A percentile compares a stretch with the other conserved stretches of the same genome.
Evolutionary conservation across 352 stramenopile genomes (phyloP).

Genomic region (Pythium sukuiense): DNA sequence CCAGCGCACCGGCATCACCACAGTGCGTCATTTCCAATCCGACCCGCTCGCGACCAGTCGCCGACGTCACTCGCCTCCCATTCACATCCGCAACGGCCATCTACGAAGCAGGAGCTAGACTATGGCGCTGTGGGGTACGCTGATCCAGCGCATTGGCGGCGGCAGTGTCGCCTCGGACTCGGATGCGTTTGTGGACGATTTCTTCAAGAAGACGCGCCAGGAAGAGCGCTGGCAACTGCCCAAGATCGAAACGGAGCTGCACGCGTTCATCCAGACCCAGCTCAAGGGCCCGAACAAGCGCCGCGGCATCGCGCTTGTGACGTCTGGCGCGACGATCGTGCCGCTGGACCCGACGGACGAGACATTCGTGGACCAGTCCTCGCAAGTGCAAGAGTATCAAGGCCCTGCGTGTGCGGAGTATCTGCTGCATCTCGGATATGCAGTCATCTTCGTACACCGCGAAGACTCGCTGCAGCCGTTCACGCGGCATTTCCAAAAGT

Average conservation of each 20-base stretch:
- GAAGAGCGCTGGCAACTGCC: slow-evolving; percentile 60
- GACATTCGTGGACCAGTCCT: slow-evolving; percentile 75
- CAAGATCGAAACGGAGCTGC: slow-evolving; percentile 35
- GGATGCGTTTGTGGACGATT: slow-evolving; percentile 74
- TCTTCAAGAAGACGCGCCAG: slow-evolving; percentile 75
- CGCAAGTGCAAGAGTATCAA: slow-evolving; percentile 74
- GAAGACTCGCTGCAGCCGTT: slow-evolving; percentile 84
- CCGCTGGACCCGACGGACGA: slow-evolving; percentile 62
- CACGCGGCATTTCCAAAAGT: slow-evolving; percentile 82
- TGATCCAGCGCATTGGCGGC: slow-evolving; percentile 73
- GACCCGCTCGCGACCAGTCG: not conserved
- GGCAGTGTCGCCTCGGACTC: slow-evolving; percentile 53
- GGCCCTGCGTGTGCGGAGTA: slow-evolving; percentile 78
- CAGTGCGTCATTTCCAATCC: slow-evolving; percentile 17
- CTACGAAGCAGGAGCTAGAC: not conserved
- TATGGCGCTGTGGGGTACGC: slow-evolving; percentile 83
- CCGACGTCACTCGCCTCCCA: slow-evolving; percentile 17
- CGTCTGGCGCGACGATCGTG: slow-evolving; percentile 74
- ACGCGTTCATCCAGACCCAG: slow-evolving; percentile 63
- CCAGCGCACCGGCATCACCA: not conserved
- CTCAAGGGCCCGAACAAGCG: slow-evolving; percentile 36
- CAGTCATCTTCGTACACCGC: slow-evolving; percentile 80
- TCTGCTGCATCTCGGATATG: slow-evolving; percentile 74
- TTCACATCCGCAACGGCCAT: slow-evolving; percentile 5
- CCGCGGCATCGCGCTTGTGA: slow-evolving; percentile 80